Conservation (phyloP, 2,329 filamentous ascomycete genomes). For the Arthrinium puccinioides region DNA sequence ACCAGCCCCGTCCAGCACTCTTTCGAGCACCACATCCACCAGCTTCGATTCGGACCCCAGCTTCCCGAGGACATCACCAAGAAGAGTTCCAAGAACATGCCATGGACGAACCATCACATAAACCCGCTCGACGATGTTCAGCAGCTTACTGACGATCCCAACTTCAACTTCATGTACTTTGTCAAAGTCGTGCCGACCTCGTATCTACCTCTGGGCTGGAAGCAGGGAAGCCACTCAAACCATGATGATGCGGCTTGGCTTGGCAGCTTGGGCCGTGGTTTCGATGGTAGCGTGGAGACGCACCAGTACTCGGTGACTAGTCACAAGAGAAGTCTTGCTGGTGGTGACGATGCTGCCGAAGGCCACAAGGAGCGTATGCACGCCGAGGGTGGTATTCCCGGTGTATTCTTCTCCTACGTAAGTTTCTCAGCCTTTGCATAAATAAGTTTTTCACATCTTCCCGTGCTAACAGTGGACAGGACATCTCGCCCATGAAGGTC, state of each 20-base stretch:
- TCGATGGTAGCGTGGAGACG: slow-evolving; percentile 82
- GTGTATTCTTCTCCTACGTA: slow-evolving; percentile 97
- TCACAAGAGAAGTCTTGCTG: slow-evolving; percentile 80
- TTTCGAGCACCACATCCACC: slow-evolving; percentile 83
- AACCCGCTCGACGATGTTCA: slow-evolving; percentile 81
- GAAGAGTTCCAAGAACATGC: slow-evolving; percentile 45
- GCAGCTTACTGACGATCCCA: slow-evolving; percentile 72
- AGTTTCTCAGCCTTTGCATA: slow-evolving; percentile 28
- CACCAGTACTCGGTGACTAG: slow-evolving; percentile 98
- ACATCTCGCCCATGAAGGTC: slow-evolving; percentile 99
- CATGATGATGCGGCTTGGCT: slow-evolving; percentile 51
- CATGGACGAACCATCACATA: slow-evolving; percentile 83
- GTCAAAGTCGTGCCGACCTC: slow-evolving; percentile 96
- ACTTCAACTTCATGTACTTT: slow-evolving; percentile 98
- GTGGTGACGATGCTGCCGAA: slow-evolving; percentile 77
- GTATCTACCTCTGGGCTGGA: slow-evolving; percentile 84
- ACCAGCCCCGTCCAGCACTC: slow-evolving; percentile 70
- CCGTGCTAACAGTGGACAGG: slow-evolving; percentile 44
- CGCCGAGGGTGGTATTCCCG: slow-evolving; percentile 84
- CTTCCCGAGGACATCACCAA: slow-evolving; percentile 64
- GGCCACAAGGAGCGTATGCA: slow-evolving; percentile 91
- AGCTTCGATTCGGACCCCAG: slow-evolving; percentile 87
- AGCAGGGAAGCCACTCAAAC: slow-evolving; percentile 32
- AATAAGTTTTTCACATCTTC: neutral
- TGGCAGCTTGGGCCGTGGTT: slow-evolving; percentile 58